Percentiles rank a stretch among this genome's conserved stretches.
Evolutionary conservation across 805 yeast genomes (phyloP).

Genomic region (Barnettozyma populi): DNA sequence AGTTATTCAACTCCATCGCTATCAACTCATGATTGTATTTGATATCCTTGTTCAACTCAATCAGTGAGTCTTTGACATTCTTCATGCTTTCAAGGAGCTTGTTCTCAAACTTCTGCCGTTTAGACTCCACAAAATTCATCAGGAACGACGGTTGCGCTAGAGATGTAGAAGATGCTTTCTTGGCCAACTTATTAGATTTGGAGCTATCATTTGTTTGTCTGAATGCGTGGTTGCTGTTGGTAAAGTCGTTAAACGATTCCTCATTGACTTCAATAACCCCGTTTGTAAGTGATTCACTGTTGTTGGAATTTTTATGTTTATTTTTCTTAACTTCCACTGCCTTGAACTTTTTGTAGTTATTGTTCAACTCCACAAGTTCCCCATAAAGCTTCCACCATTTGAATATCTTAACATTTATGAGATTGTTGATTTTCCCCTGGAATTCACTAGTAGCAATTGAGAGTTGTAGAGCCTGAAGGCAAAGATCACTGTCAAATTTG

Average conservation of each 20-base stretch:
- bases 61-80: constrained; percentile 37
- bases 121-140: constrained; percentile 43
- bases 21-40: constrained; percentile 51
- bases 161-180: background rate
- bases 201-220: constrained; percentile 2
- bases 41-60: constrained; percentile 41
- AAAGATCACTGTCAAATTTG: constrained; percentile 13
- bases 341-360: constrained; percentile 27
- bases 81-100: constrained; percentile 35
- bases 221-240: constrained; percentile 18
- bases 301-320: constrained; percentile 9
- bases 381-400: constrained; percentile 43
- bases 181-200: constrained; percentile 8
- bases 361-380: constrained; percentile 33
- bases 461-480: constrained; percentile 16
- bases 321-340: constrained; percentile 15
- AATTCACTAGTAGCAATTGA: constrained; percentile 25
- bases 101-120: constrained; percentile 42
- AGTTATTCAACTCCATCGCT: constrained; percentile 60
- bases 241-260: constrained; percentile 19
- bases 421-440: constrained; percentile 25
- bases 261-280: constrained; percentile 25
- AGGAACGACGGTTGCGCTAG: constrained; percentile 26
- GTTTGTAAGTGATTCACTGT: background rate
- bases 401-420: constrained; percentile 31